Base-by-base conservation (phyloP, 257 asterid species). In the Gentiana dahurica region DNA sequence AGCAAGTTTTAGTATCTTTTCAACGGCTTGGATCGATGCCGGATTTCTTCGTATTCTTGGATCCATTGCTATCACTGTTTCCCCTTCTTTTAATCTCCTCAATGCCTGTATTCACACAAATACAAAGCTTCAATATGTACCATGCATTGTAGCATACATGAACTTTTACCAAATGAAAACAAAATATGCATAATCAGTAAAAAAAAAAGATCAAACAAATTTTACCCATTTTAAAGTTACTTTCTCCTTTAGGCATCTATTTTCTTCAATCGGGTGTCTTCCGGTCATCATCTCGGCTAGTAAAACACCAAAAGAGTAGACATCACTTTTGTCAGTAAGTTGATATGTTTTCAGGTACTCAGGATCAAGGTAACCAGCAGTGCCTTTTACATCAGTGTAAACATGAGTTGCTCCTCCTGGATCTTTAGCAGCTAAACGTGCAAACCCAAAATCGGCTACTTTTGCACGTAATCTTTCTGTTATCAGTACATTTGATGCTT, bases 371-470 rank as follows among this genome's bases (percentile, higher is more conserved):
- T 86, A 83, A 13, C 95, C 94, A 10, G 87, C 79, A 2, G 94
- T 83, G 65, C 95, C 95, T 74, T 83, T 86, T 34, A 83, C 69
- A 49, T 79, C 80, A 4, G 94, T 82, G 8, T 85, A 79, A 35
- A 82, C 70, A 68, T 82, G 87, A 58, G 90, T 79, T 9, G 76
- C 80, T 2, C 33, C 50, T 2, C 33, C 50, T 2, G 79, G 58
- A 49, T 85, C 85, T 51, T 77, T 87, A 46, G 58, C 57, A 57
- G 53, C 85, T 54, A 73, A 12, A 48, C 88, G 77, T 8, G 94
- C 94, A 65, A 82, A 79, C 56, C 95, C 90, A 55, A 86, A 86
- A 66, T 83, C 94, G 3, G 90, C 77, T 58, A 83, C 95, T 66
- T 83, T 83, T 41, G 90, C 89, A 43, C 73, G 66, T n/a, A 79